These are phyloP conservation scores for Lagenidium sp. DNA, from an alignment of 352 stramenopile genomes.

Conservation along the genomic window DNA sequence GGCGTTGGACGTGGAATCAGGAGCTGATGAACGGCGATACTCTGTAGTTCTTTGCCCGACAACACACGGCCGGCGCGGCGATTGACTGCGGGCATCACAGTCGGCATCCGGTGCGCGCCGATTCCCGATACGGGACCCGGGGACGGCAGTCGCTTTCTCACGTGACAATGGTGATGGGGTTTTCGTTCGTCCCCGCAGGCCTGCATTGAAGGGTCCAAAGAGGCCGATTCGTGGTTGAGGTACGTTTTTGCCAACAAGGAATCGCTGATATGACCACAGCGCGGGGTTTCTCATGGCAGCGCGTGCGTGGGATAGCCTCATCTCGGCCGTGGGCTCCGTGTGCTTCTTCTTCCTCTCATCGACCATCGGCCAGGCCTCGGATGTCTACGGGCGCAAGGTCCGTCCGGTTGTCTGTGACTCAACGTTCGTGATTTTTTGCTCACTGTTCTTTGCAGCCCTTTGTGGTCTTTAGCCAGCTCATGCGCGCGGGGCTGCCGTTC, in stretches of 20 bases:
- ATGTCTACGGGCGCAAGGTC: conserved; percentile 74
- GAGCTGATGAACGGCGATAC: too few species aligned
- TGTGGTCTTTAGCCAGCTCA: conserved; percentile 50
- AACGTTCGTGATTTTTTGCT: too few species aligned
- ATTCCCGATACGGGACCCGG: neutral
- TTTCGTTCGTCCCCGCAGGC: conserved; percentile 19
- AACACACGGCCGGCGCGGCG: conserved; percentile 26
- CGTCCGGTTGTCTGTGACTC: neutral
- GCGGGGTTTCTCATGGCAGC: too few species aligned
- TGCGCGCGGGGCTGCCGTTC: conserved; percentile 52
- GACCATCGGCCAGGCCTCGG: conserved; percentile 62
- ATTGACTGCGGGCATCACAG: conserved; percentile 51
- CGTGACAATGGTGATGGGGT: neutral
- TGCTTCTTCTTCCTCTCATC: conserved; percentile 61
- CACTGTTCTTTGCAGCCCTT: conserved; percentile 30
- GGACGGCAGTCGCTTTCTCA: neutral
- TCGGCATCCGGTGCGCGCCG: conserved; percentile 19
- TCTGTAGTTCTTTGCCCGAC: conserved; percentile 64
- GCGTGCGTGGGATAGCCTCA: too few species aligned
- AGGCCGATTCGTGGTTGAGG: conserved; percentile 68
- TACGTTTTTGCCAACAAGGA: too few species aligned
- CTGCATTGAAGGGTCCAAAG: conserved; percentile 51
- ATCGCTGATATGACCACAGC: too few species aligned
- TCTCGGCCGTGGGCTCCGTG: conserved; percentile 46
- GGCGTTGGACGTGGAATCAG: too few species aligned